Conservation (phyloP, 2,329 filamentous ascomycete species). For the Curvularia verruculosa region DNA sequence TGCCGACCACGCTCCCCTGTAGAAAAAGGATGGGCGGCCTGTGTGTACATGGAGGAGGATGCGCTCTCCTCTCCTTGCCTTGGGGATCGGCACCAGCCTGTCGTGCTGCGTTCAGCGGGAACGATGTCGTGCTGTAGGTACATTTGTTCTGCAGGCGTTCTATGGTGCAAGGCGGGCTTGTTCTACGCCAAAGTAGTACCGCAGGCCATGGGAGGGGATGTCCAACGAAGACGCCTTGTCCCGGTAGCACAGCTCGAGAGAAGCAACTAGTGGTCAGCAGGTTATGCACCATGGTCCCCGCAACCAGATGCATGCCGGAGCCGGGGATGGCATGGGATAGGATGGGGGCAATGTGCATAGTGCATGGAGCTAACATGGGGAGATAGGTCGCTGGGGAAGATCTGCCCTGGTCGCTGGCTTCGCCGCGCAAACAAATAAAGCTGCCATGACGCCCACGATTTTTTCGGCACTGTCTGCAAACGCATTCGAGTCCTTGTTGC, state of each 20-base stretch:
- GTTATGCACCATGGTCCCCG: conserved; percentile 19
- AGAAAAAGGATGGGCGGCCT: too few species aligned
- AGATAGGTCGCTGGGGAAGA: conserved; percentile 22
- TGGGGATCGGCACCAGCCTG: not conserved
- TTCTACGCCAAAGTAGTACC: not conserved
- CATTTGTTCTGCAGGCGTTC: not conserved
- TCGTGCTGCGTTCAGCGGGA: not conserved
- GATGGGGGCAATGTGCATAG: conserved; percentile 9
- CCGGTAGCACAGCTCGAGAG: conserved; percentile 5
- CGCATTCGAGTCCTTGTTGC: conserved; percentile 23
- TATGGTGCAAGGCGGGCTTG: not conserved
- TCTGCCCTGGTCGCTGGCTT: conserved; percentile 12
- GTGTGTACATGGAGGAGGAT: not conserved
- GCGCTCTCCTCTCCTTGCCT: not conserved
- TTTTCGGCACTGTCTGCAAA: conserved; percentile 12
- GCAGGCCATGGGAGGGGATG: not conserved
- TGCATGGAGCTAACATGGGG: conserved; percentile 16
- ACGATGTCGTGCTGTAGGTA: not conserved
- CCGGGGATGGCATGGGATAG: conserved; percentile 17
- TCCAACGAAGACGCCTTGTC: not conserved
- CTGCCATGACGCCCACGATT: conserved; percentile 21
- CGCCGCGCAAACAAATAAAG: conserved; percentile 21
- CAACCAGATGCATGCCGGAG: conserved; percentile 17
- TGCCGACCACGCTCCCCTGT: conserved; percentile 5
- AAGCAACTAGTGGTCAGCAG: conserved; percentile 25